Conservation (phyloP, 495 filamentous ascomycete species). For the Podospora anserina region DNA sequence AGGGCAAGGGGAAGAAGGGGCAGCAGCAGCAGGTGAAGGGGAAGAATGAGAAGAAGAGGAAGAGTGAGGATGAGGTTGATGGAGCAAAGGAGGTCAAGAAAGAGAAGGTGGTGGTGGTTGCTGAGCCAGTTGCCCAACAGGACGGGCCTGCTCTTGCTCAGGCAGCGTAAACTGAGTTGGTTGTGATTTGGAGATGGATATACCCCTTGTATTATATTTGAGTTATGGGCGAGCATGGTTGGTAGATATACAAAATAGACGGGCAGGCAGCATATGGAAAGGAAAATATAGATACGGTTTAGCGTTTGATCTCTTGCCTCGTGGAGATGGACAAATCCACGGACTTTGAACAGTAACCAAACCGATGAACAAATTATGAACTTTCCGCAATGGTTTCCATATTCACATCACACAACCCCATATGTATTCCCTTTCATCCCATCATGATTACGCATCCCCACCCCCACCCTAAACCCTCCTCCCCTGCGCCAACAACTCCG, state of each 20-base stretch:
- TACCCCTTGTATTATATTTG: constrained; percentile 9
- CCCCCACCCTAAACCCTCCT: constrained; percentile 45
- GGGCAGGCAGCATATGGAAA: not conserved
- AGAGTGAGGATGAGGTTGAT: constrained; percentile 14
- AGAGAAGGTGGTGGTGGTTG: not conserved
- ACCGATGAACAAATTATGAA: not conserved
- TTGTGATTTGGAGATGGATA: constrained; percentile 9
- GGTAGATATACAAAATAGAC: not conserved
- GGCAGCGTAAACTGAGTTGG: not conserved
- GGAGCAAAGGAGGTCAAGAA: constrained; percentile 1
- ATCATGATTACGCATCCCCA: not conserved
- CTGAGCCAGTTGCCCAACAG: constrained; percentile 1
- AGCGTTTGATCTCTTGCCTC: not conserved
- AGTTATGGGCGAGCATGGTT: not conserved
- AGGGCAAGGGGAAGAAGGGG: not conserved
- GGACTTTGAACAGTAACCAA: too few relatives aligned
- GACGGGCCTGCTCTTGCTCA: not conserved
- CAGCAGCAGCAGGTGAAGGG: constrained; percentile 14
- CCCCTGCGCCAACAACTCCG: constrained; percentile 50
- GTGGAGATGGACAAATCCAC: not conserved
- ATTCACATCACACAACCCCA: not conserved
- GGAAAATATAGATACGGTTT: not conserved
- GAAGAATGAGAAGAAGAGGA: constrained; percentile 22
- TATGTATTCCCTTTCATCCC: not conserved
- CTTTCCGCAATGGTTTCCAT: not conserved